These are phyloP conservation scores for Tuber umbilicatum DNA, from an alignment of 495 filamentous ascomycete genomes.

Conservation along the genomic window DNA sequence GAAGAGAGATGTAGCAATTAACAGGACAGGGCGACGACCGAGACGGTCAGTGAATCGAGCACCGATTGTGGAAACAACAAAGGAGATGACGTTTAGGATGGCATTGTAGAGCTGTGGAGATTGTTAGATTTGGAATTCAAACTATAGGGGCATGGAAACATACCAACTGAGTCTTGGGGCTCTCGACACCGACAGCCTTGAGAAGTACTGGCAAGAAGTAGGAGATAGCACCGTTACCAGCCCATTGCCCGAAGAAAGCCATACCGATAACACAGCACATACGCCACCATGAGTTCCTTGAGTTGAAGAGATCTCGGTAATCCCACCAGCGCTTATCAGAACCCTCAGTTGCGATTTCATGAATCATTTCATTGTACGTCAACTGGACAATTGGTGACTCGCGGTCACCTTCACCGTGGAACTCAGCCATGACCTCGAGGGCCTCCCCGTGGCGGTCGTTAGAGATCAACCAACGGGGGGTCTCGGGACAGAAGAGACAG, in stretches of 20 bases:
- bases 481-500: conserved; percentile 45
- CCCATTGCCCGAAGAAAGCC: conserved; percentile 42
- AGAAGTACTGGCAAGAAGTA: conserved; percentile 45
- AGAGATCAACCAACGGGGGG: conserved; percentile 53
- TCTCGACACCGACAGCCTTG: conserved; percentile 18
- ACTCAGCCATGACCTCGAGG: conserved; percentile 49
- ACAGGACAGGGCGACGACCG: conserved; percentile 53
- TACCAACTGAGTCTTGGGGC: conserved; percentile 21
- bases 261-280: conserved; percentile 32
- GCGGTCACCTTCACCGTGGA: conserved; percentile 50
- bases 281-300: conserved; percentile 45
- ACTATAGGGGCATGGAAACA: conserved; percentile 2
- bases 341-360: conserved; percentile 50
- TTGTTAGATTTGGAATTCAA: conserved; percentile 4
- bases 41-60: conserved; percentile 51
- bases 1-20: conserved; percentile 48
- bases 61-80: conserved; percentile 51
- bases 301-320: conserved; percentile 55
- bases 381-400: conserved; percentile 49
- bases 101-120: conserved; percentile 46
- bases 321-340: conserved; percentile 65
- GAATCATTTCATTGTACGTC: conserved; percentile 31
- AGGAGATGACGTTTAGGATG: conserved; percentile 50
- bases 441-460: conserved; percentile 53
- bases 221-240: conserved; percentile 47